Evolutionary conservation across 768 basidiomycete species (phyloP).

Genomic region (Mycena rosella): DNA sequence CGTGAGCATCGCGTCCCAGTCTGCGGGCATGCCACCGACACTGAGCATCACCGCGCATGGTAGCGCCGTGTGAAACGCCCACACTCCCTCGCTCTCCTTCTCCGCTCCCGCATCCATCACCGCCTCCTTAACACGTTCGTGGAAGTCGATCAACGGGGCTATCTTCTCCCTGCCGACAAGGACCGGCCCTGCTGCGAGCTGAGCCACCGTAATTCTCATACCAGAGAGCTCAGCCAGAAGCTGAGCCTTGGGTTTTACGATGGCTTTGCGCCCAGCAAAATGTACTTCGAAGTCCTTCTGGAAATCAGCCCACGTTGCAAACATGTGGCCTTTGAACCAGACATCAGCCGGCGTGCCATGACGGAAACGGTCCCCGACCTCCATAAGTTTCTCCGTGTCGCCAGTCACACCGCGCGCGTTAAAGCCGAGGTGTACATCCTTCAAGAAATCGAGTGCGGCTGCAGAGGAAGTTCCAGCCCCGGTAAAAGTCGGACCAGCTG

Average conservation of each 20-base stretch:
- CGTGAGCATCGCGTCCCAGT: too few relatives aligned
- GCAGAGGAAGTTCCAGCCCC: too few relatives aligned
- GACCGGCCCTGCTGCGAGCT: neutral
- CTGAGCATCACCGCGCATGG: too few relatives aligned
- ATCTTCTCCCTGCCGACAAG: neutral
- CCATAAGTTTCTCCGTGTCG: neutral
- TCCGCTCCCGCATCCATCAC: neutral
- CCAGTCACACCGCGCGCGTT: neutral
- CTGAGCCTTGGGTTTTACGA: constrained; percentile 3
- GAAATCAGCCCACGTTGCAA: neutral
- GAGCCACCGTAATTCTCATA: constrained; percentile 1
- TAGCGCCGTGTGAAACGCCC: neutral
- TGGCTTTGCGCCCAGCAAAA: neutral
- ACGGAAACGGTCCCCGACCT: neutral
- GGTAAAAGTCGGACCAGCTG: too few relatives aligned
- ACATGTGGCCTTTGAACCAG: neutral
- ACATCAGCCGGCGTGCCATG: neutral
- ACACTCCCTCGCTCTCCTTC: neutral
- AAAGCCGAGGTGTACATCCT: neutral
- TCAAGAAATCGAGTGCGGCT: neutral
- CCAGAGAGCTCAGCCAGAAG: neutral
- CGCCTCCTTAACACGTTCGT: neutral
- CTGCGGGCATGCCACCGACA: too few relatives aligned
- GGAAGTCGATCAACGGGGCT: neutral
- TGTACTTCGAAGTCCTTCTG: neutral